phyloP scores from a whole-genome alignment of 1,284 basidiomycete species.

The Leccinum variabile region DNA sequence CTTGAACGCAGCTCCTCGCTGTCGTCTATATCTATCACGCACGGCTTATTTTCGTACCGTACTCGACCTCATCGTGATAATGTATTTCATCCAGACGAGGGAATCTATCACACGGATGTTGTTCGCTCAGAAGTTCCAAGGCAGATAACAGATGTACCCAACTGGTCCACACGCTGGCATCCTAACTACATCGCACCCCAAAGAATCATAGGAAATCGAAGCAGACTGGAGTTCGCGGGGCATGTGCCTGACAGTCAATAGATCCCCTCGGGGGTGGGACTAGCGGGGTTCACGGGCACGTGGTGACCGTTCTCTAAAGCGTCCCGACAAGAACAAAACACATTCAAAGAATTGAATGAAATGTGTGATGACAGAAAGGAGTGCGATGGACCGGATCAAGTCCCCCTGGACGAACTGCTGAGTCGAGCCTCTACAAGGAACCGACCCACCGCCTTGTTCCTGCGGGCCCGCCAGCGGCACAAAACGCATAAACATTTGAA shows the following conservation, averaged over 20 bases:
- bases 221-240: not conserved
- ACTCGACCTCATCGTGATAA: not conserved
- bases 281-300: not conserved
- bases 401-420: no score
- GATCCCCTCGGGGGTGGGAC: not conserved
- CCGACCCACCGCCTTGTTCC: no score
- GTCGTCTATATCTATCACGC: conserved; percentile 2
- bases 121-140: not conserved
- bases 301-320: not conserved
- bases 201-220: not conserved
- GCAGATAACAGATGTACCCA: not conserved
- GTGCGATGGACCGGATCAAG: not conserved
- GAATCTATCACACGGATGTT: not conserved
- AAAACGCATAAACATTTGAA: no score
- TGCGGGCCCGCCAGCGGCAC: no score
- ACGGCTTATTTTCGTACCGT: not conserved
- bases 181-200: not conserved
- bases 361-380: not conserved
- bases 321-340: not conserved
- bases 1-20: not conserved
- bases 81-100: not conserved
- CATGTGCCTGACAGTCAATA: not conserved
- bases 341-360: not conserved
- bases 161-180: not conserved
- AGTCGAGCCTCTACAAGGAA: no score